Base-by-base conservation (phyloP, 2,329 filamentous ascomycete genomes). In the Colletotrichum agaves region DNA sequence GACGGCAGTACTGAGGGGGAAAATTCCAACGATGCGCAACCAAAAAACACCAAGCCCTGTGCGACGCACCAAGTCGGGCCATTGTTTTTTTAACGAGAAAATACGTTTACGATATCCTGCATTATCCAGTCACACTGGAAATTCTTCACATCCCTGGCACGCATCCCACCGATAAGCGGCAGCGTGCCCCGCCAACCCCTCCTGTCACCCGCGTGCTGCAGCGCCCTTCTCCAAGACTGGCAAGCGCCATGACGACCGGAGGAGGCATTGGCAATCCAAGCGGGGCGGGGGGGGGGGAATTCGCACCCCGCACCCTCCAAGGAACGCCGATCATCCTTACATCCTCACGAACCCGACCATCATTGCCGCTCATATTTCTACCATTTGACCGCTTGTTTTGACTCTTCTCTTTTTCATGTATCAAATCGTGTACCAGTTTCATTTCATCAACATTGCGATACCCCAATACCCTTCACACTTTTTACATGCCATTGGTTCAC, bases 51-150 rank as follows among this genome's bases (percentile, higher is more conserved):
- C 39, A 49, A 49, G 55, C 47, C 61, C 65, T 68, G 61, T 64
- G 61, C 49, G 65, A 59, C 61, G 33, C 65, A 65, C 47, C 46
- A 41, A 37, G 17, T 23, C n/a, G 47, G 61, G 41, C 23, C 21
- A 31, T 27, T 43, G n/a, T 57, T 19, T 49, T 44, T 41, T 49
- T 33, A 47, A 53, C 53, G 47, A 44, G 39, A 47, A 67, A 59
- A 68, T 60, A 60, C 65, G 64, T 65, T 64, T 64, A 53, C 35
- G 55, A 41, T 46, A 53, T 43, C 39, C 61, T 60, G 61, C 65
- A 68, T 68, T 44, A 49, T 33, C 59, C 64, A 43, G 64, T 62
- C 61, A 64, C 49, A 55, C 53, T 44, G 21, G 52, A 58, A 55
- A 49, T 47, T 65, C 55, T 64, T 60, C 53, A 56, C 35, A 68